Base-by-base conservation (phyloP, 495 filamentous ascomycete genomes). In the Penicillium ucsense region DNA sequence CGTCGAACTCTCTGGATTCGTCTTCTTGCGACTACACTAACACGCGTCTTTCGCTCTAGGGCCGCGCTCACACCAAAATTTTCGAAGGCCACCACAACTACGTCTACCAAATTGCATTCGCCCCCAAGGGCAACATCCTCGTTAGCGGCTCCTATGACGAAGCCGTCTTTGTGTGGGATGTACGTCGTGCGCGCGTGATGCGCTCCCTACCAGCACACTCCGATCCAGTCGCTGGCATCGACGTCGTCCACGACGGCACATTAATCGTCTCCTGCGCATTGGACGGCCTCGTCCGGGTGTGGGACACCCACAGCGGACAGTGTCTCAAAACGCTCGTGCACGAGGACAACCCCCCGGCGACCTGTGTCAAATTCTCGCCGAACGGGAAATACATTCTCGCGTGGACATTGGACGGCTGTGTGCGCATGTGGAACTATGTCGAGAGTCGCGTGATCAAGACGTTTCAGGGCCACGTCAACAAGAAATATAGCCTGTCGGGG, bases 131-230 rank as follows among this genome's bases (percentile, higher is more conserved):
- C 35, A 97, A 96, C 57, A 95, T 95, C 56, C 78, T 98, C 11
- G 92, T 85, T 35, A 90, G 85, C 48, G 94, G 92, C 11, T 91
- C 86, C 55, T 97, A 95, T 66, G 92, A 97, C 56, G 92, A 98
- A 72, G 92, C 94, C 6, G 86, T 98, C 0, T 94, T 95, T 53
- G 66, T 97, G 28, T 98, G 92, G 92, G 92, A 97, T 65, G 85
- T 97, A 3, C 79, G 92, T 0, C 83, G 87, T 0, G 88, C 85
- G 3, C 69, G 80, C 29, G 70, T 87, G 40, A 91, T 98, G 89
- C 79, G 88, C 41, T 89, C 85, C 41, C 74, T 97, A 38, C 92
- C 92, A 3, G 92, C 92, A 8, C 92, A 98, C 56, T 90, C 86
- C 30, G 92, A 98, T 65, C 92, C 92, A 0, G 89, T 98, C 10